phyloP scores from a whole-genome alignment of 108 stramenopile species.

The Skeletonema marinoi region DNA sequence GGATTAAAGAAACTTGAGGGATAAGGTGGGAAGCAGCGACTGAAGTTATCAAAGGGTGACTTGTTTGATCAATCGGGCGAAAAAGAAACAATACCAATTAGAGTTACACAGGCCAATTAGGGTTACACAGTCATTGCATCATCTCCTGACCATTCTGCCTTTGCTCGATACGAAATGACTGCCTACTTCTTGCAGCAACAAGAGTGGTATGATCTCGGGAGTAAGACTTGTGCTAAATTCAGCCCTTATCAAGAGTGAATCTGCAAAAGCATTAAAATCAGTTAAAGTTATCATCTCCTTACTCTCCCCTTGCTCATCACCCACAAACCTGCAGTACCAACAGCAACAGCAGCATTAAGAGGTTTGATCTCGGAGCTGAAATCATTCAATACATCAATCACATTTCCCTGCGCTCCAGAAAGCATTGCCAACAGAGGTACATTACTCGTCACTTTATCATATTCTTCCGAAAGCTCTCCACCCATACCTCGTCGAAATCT shows the following conservation, averaged over 20 bases:
- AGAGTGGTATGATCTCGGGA: no score
- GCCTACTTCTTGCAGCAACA: no score
- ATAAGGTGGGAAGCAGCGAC: neutral
- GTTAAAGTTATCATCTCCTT: constrained; percentile 11
- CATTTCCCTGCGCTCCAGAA: constrained; percentile 63
- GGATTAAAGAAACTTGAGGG: no score
- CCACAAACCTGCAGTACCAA: constrained; percentile 46
- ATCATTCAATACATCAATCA: constrained; percentile 30
- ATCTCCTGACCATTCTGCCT: no score
- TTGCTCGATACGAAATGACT: no score
- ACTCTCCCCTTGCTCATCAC: constrained; percentile 44
- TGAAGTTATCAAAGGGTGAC: neutral
- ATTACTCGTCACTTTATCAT: constrained; percentile 76
- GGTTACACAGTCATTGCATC: no score
- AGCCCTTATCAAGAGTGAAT: neutral
- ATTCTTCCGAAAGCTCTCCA: constrained; percentile 58
- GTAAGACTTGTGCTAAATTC: neutral
- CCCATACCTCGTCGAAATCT: constrained; percentile 83
- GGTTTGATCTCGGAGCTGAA: constrained; percentile 66
- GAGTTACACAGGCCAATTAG: no score
- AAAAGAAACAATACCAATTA: no score
- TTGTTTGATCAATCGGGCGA: no score
- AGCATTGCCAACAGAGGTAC: constrained; percentile 84
- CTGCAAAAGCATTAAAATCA: neutral
- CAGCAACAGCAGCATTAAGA: constrained; percentile 70